phyloP scores from a whole-genome alignment of 169 alveolate genomes.

The Plasmodium chabaudi region DNA sequence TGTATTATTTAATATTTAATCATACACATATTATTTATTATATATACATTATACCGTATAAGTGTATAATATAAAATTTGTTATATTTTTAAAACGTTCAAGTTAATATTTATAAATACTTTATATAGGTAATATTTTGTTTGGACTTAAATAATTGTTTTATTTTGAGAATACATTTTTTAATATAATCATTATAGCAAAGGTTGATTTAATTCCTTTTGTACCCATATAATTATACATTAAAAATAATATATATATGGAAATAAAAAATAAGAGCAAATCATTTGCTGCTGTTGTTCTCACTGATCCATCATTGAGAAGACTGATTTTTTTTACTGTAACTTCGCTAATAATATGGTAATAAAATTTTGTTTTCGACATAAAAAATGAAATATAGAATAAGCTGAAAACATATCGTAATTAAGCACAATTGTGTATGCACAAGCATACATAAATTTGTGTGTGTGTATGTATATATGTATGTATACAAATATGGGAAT shows the following conservation, averaged over 20 bases:
- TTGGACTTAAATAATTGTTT: no score
- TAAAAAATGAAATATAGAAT: no score
- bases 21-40: no score
- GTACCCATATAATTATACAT: no score
- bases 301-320: conserved; percentile 43
- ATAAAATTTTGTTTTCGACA: neutral
- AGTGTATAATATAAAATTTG: no score
- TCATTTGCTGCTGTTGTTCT: conserved; percentile 49
- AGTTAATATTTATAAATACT: no score
- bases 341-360: conserved; percentile 44
- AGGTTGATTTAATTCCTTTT: neutral
- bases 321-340: conserved; percentile 25
- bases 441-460: neutral
- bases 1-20: no score
- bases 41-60: no score
- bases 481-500: neutral
- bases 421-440: no score
- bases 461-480: neutral
- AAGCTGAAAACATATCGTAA: no score
- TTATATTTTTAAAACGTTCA: no score
- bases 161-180: neutral
- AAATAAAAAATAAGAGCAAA: conserved; percentile 37
- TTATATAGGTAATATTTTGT: no score
- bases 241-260: conserved; percentile 6
- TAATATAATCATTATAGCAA: neutral